Evolutionary conservation across 2,329 filamentous ascomycete genomes (phyloP).

Genomic region (Neoarthrinium moseri): DNA sequence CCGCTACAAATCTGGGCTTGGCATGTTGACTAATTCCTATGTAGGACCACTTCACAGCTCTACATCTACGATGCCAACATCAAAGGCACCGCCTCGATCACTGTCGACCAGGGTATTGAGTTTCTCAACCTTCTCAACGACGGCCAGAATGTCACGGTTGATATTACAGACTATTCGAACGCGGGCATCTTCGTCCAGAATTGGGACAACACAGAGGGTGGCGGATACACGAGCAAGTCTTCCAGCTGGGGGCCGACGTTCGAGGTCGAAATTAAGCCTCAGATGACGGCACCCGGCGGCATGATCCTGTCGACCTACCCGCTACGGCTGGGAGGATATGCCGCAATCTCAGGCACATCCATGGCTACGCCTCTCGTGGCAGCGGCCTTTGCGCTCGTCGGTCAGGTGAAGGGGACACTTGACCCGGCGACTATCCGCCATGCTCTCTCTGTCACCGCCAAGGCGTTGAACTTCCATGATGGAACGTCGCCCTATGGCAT

Average conservation of each 20-base stretch:
- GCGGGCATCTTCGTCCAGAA: slow-evolving; percentile 12
- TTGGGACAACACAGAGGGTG: slow-evolving; percentile 18
- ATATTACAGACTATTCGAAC: slow-evolving; percentile 13
- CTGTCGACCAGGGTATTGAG: slow-evolving; percentile 16
- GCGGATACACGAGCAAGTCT: slow-evolving; percentile 31
- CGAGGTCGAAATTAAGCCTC: slow-evolving; percentile 46
- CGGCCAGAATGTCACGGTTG: slow-evolving; percentile 18
- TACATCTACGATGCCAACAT: slow-evolving; percentile 10
- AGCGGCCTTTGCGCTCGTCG: slow-evolving; percentile 31
- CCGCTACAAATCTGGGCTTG: slow-evolving; percentile 13
- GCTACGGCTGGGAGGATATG: slow-evolving; percentile 44
- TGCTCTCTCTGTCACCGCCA: slow-evolving; percentile 26
- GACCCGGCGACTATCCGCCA: slow-evolving; percentile 20
- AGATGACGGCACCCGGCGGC: slow-evolving; percentile 46
- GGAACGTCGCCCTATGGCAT: slow-evolving; percentile 12
- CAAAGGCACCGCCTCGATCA: slow-evolving; percentile 14
- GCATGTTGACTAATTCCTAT: slow-evolving; percentile 2
- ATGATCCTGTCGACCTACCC: slow-evolving; percentile 51
- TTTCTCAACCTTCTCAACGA: slow-evolving; percentile 20
- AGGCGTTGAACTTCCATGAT: slow-evolving; percentile 24
- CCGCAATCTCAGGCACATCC: slow-evolving; percentile 50
- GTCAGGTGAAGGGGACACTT: slow-evolving; percentile 23
- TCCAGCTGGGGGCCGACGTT: slow-evolving; percentile 46
- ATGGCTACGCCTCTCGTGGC: slow-evolving; percentile 51
- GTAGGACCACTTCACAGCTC: background rate